phyloP scores from a whole-genome alignment of 148 eudicot species.

The Oxyria digyna region DNA sequence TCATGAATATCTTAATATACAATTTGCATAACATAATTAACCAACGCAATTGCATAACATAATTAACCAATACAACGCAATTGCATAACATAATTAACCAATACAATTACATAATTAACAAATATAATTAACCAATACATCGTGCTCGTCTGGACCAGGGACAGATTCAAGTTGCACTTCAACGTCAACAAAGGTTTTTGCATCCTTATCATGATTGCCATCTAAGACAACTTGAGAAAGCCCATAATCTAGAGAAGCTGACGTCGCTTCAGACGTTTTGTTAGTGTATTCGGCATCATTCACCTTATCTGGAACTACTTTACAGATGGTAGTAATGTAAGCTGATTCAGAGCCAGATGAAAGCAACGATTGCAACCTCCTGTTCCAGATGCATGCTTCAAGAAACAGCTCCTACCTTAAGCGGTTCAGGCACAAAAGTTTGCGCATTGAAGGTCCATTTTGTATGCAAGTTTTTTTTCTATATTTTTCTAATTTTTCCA shows the following conservation, averaged over 20 bases:
- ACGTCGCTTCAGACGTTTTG: constrained; percentile 9
- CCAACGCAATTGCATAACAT: too few species aligned
- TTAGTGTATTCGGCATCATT: not conserved
- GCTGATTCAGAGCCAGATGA: constrained; percentile 33
- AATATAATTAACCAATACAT: too few species aligned
- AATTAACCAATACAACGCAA: too few species aligned
- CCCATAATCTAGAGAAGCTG: constrained; percentile 6
- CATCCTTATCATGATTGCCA: not conserved
- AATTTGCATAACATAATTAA: too few species aligned
- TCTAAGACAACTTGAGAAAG: not conserved
- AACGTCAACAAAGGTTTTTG: constrained; percentile 11
- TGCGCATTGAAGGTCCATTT: constrained; percentile 32
- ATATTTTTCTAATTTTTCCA: constrained; percentile 33
- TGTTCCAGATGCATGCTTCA: constrained; percentile 75
- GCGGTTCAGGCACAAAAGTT: constrained; percentile 50
- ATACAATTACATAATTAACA: too few species aligned
- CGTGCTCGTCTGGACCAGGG: constrained; percentile 15
- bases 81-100: too few species aligned
- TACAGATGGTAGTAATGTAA: constrained; percentile 10
- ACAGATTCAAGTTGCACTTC: constrained; percentile 19
- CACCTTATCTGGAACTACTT: constrained; percentile 12
- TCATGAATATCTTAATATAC: too few species aligned
- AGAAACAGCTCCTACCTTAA: constrained; percentile 54
- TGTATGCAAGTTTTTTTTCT: constrained; percentile 23
- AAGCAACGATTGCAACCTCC: constrained; percentile 48